Evolutionary conservation across 1,139 yeast species (phyloP).

Genomic region (Yamadazyma pseudoaaseri): DNA sequence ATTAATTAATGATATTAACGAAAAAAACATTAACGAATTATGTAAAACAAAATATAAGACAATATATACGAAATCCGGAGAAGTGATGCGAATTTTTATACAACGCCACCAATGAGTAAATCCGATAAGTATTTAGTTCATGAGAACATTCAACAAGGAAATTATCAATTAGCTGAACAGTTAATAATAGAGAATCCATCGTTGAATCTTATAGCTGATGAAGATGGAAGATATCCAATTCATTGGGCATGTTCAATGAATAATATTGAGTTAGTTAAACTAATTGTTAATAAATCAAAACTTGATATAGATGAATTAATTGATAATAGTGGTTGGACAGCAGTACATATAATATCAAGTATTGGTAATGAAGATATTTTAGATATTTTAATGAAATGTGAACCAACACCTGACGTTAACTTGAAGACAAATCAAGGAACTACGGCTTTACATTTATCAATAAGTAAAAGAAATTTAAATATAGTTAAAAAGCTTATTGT

Average conservation of each 20-base stretch:
- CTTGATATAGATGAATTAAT: conserved; percentile 64
- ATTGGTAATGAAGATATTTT: conserved; percentile 63
- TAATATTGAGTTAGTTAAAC: conserved; percentile 48
- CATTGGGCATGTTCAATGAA: conserved; percentile 87
- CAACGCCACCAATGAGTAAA: conserved; percentile 9
- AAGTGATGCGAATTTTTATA: conserved; percentile 1
- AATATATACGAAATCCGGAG: not conserved
- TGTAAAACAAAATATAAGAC: conserved; percentile 3
- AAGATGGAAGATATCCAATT: conserved; percentile 77
- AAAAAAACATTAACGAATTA: conserved; percentile 2
- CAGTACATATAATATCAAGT: conserved; percentile 78
- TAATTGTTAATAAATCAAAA: conserved; percentile 15
- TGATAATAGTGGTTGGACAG: conserved; percentile 87
- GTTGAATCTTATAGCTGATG: conserved; percentile 49
- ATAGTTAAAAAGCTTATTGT: conserved; percentile 52
- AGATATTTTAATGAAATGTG: conserved; percentile 29
- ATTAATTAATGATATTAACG: not conserved
- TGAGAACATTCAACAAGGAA: conserved; percentile 59
- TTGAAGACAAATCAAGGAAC: conserved; percentile 64
- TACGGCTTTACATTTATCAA: conserved; percentile 76
- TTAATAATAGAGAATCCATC: conserved; percentile 50
- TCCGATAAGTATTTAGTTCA: conserved; percentile 38
- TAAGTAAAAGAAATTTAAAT: conserved; percentile 60
- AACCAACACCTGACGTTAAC: conserved; percentile 37
- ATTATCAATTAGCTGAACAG: conserved; percentile 46